Conservation (phyloP, 1,284 basidiomycete genomes). For the Cutaneotrichosporon sp. region DNA sequence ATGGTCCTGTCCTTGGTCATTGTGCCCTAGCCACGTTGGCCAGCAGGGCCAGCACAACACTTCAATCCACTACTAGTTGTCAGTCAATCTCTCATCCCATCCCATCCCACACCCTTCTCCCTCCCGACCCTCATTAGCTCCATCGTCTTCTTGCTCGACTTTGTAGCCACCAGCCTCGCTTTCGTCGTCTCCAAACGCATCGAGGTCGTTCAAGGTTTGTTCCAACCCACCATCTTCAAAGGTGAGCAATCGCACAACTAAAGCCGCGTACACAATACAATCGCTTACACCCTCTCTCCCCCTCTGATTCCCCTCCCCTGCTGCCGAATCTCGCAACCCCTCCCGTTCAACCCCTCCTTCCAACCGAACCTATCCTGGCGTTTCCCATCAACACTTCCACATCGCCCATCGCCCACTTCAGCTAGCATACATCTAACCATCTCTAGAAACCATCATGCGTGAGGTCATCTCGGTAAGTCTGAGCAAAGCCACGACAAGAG, state of each 20-base stretch:
- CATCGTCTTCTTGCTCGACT: constrained; percentile 8
- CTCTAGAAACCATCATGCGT: constrained; percentile 34
- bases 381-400: constrained; percentile 4
- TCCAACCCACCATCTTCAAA: neutral
- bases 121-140: neutral
- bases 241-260: neutral
- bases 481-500: neutral
- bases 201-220: constrained; percentile 14
- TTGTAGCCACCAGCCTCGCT: neutral
- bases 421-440: constrained; percentile 12
- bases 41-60: neutral
- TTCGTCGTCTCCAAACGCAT: constrained; percentile 1
- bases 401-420: neutral
- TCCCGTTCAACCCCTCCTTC: constrained; percentile 6
- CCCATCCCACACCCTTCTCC: constrained; percentile 3
- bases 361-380: neutral
- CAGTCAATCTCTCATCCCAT: neutral
- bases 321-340: constrained; percentile 7
- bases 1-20: too few species aligned
- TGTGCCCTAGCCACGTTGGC: too few species aligned
- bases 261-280: neutral
- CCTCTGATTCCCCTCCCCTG: neutral
- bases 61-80: neutral
- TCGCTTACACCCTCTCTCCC: constrained; percentile 3
- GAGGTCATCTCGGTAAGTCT: constrained; percentile 52